These are phyloP conservation scores for Vigna reflexopilosa DNA, from an alignment of 306 rosid species.

Conservation along the genomic window DNA sequence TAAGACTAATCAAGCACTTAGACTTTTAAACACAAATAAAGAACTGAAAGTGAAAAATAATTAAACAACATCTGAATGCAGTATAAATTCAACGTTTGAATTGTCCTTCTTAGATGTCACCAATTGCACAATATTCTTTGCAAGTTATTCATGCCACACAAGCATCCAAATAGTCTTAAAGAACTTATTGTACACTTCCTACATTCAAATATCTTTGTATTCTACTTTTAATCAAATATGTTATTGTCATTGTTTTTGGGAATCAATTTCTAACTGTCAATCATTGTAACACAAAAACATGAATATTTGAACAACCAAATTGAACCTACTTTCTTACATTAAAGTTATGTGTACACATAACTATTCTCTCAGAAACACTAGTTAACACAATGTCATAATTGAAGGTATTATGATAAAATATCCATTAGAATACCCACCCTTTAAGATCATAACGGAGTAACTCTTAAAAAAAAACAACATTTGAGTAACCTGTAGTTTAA, in stretches of 20 bases:
- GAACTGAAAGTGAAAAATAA: too few relatives aligned
- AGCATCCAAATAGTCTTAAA: slow-evolving; percentile 49
- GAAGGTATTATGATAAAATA: slow-evolving; percentile 15
- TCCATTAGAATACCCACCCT: neutral
- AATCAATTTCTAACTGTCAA: slow-evolving; percentile 58
- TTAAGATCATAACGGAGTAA: neutral
- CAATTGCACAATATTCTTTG: slow-evolving; percentile 44
- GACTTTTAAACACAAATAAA: too few relatives aligned
- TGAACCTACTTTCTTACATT: slow-evolving; percentile 13
- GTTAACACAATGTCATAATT: neutral
- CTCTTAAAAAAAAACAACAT: neutral
- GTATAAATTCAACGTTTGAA: too few relatives aligned
- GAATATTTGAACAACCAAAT: slow-evolving; percentile 36
- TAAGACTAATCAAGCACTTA: too few relatives aligned
- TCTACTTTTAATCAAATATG: slow-evolving; percentile 30
- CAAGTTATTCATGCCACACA: slow-evolving; percentile 43
- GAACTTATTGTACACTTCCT: slow-evolving; percentile 27
- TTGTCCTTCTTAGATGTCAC: slow-evolving; percentile 35
- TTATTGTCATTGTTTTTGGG: slow-evolving; percentile 46
- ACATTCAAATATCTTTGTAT: neutral
- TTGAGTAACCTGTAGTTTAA: neutral
- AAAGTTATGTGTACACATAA: neutral
- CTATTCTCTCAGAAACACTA: neutral
- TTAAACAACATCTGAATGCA: too few relatives aligned
- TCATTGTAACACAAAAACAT: slow-evolving; percentile 53